Evolutionary conservation across 2,329 filamentous ascomycete species (phyloP), one percentile per base, ranked within the genome.

Genomic region (Clathrospora elynae): DNA sequence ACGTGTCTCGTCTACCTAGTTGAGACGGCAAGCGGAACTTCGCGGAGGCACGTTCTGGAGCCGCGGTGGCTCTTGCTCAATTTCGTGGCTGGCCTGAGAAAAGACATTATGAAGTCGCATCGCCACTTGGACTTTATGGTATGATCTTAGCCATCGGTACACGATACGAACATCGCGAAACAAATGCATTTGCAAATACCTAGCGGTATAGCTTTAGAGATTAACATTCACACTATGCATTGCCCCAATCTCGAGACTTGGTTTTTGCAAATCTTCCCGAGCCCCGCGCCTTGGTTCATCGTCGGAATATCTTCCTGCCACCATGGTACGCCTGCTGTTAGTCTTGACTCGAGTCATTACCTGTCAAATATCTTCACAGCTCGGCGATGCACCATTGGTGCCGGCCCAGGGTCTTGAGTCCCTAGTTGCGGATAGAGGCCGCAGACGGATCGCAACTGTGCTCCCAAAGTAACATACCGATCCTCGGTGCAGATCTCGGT

Each of bases 21-120:
- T 46, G 53, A 61, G 53, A 64, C 63, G 59, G 61, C 38, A 65
- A 61, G 65, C 64, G 62, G 62, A 57, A 53, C 50, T 48, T 22
- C 23, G 39, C 53, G 54, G 54, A 55, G 55, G 55, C 52, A 59
- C 64, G 59, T 53, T 57, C 59, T 66, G 57, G 61, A 63, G 58
- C 61, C 57, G 57, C 55, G 36, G 40, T 56, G 44, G 57, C 35
- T 44, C 37, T 34, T 44, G 43, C 51, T 44, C 50, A 39, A 45
- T 47, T 51, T 46, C 39, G 41, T 42, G 36, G 42, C 23, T 53
- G 48, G 39, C 46, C 46, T 46, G 45, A 35, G 40, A 44, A 45
- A 47, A 51, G 45, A 42, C 50, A 40, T 36, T 39, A n/a, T 37
- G 41, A 45, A 46, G 31, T 38, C 44, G 57, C 58, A 63, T 51